phyloP scores from a whole-genome alignment of 306 rosid genomes.

The Gillenia trifoliata region DNA sequence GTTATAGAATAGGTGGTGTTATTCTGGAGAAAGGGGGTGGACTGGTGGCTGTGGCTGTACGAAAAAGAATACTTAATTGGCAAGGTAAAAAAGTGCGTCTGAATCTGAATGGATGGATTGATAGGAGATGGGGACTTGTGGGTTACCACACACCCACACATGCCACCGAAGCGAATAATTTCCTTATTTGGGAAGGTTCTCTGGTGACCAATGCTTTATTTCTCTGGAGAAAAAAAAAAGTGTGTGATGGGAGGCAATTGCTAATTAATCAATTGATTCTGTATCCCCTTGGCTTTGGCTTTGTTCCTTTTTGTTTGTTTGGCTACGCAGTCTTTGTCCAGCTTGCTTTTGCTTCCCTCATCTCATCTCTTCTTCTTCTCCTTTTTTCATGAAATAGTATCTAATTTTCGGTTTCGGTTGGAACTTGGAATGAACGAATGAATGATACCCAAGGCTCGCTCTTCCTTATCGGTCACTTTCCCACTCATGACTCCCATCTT shows the following conservation, averaged over 20 bases:
- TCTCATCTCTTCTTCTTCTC: background rate
- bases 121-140: background rate
- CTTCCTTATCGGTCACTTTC: background rate
- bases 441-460: background rate
- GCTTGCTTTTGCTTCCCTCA: background rate
- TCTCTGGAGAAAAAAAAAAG: background rate
- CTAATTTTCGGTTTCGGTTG: background rate
- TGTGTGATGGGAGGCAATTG: background rate
- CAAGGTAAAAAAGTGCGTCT: background rate
- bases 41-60: background rate
- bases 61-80: background rate
- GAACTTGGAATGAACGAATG: background rate
- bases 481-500: background rate
- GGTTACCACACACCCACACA: background rate
- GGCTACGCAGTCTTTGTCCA: background rate
- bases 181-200: conserved; percentile 11
- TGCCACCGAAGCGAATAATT: background rate
- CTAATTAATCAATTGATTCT: background rate
- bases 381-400: background rate
- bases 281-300: background rate
- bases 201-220: background rate
- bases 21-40: too few relatives aligned
- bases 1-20: background rate
- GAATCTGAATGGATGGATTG: too few relatives aligned
- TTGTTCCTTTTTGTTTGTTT: background rate